Conservation (phyloP, 1,139 yeast species). For the Taphrina wiesneri region DNA sequence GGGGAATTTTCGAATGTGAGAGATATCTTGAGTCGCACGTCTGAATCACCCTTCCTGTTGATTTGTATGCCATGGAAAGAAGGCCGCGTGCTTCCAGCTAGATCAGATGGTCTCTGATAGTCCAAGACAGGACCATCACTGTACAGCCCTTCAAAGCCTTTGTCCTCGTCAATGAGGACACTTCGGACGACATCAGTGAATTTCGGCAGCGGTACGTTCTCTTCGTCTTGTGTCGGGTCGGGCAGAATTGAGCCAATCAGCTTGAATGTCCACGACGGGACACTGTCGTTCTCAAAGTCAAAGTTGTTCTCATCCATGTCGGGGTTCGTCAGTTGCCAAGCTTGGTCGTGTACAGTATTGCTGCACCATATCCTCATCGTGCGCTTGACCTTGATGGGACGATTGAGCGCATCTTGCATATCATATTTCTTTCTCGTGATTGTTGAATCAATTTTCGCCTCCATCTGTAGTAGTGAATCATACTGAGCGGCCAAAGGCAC, state of each 20-base stretch:
- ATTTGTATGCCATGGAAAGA: conserved; percentile 89
- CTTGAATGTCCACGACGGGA: conserved; percentile 77
- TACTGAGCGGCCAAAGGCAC: conserved; percentile 76
- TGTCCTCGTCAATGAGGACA: conserved; percentile 70
- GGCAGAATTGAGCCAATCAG: conserved; percentile 79
- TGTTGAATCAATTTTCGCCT: conserved; percentile 73
- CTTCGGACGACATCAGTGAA: conserved; percentile 83
- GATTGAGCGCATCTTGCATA: conserved; percentile 65
- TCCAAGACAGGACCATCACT: conserved; percentile 55
- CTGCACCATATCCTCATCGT: conserved; percentile 78
- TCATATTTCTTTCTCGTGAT: conserved; percentile 82
- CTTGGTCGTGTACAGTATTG: conserved; percentile 80
- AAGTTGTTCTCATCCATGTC: conserved; percentile 44
- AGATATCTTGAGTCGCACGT: conserved; percentile 69
- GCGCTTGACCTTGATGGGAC: conserved; percentile 48
- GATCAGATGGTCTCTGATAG: conserved; percentile 59
- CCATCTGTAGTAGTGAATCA: conserved; percentile 72
- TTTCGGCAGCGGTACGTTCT: conserved; percentile 50
- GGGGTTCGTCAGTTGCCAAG: conserved; percentile 64
- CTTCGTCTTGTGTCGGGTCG: conserved; percentile 46
- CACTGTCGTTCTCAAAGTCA: conserved; percentile 44
- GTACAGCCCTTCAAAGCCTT: conserved; percentile 48
- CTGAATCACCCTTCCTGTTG: conserved; percentile 70
- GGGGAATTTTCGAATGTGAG: conserved; percentile 76
- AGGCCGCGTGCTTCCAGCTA: conserved; percentile 45